These are phyloP conservation scores for Lavandula angustifolia DNA, from an alignment of 257 asterid genomes.

Conservation along the genomic window DNA sequence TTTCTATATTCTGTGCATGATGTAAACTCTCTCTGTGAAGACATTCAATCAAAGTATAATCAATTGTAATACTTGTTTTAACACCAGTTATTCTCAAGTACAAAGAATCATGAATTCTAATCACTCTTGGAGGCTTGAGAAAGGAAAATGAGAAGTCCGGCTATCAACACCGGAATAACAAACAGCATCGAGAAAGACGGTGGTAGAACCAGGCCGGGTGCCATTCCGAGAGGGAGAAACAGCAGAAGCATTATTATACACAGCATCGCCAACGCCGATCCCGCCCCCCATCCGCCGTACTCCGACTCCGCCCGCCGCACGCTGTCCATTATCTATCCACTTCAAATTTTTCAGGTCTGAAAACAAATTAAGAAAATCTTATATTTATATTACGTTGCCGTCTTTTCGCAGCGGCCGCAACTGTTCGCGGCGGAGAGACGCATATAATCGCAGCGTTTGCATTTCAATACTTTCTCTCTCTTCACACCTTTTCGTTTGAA, in stretches of 20 bases:
- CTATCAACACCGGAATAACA: slow-evolving; percentile 45
- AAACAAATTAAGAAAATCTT: neutral
- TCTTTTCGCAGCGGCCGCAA: slow-evolving; percentile 29
- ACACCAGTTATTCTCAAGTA: neutral
- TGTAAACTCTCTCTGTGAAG: too few species aligned
- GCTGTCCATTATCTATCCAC: neutral
- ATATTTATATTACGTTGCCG: slow-evolving; percentile 18
- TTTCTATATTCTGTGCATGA: too few species aligned
- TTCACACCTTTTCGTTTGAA: neutral
- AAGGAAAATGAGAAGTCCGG: slow-evolving; percentile 42
- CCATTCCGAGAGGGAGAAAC: slow-evolving; percentile 48
- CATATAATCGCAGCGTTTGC: slow-evolving; percentile 12
- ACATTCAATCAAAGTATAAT: too few species aligned
- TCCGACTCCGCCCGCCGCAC: slow-evolving; percentile 39
- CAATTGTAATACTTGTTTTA: too few species aligned
- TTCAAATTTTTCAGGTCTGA: too few species aligned
- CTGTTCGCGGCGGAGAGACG: slow-evolving; percentile 23
- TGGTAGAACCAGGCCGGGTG: slow-evolving; percentile 40
- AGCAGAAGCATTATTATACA: slow-evolving; percentile 37
- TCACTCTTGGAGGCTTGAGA: slow-evolving; percentile 38
- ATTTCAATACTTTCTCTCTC: neutral
- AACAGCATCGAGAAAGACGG: slow-evolving; percentile 37
- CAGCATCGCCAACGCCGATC: slow-evolving; percentile 49
- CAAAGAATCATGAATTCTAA: neutral
- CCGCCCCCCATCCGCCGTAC: slow-evolving; percentile 52